Conservation (phyloP, 768 basidiomycete species). For the Myochromella boudieri region DNA sequence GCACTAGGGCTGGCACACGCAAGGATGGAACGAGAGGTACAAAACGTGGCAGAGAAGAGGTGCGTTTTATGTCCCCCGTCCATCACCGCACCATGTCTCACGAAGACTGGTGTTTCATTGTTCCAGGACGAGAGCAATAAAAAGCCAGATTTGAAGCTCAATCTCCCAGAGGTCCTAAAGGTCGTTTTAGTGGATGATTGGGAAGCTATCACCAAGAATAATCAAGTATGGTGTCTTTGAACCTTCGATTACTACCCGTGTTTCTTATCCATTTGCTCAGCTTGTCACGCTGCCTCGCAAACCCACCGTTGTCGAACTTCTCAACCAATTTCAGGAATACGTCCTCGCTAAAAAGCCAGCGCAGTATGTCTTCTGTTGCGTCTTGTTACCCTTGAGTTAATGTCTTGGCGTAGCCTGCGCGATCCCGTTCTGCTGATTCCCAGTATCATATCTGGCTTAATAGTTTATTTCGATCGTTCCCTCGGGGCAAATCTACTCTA, state of each 20-base stretch:
- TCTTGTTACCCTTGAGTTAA: conserved; percentile 1
- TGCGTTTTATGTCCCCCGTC: conserved; percentile 27
- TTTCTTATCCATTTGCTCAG: conserved; percentile 35
- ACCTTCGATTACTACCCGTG: not conserved
- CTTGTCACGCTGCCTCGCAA: conserved; percentile 79
- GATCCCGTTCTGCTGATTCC: conserved; percentile 70
- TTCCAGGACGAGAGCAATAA: conserved; percentile 72
- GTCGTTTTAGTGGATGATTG: conserved; percentile 92
- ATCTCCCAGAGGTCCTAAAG: conserved; percentile 88
- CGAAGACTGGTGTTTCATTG: not conserved
- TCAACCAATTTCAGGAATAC: conserved; percentile 75
- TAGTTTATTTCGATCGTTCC: conserved; percentile 91
- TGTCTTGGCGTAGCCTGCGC: conserved; percentile 46
- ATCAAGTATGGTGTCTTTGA: conserved; percentile 55
- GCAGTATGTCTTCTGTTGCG: conserved; percentile 34
- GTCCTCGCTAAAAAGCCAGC: conserved; percentile 49
- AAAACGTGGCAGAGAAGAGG: conserved; percentile 76
- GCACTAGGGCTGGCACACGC: conserved; percentile 35
- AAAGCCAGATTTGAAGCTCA: conserved; percentile 88
- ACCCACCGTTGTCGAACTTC: conserved; percentile 75
- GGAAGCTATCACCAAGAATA: conserved; percentile 95
- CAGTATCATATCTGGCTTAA: conserved; percentile 83
- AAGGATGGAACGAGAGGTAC: conserved; percentile 68
- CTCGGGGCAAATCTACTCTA: conserved; percentile 90
- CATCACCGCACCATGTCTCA: conserved; percentile 1